Evolutionary conservation across 2,329 filamentous ascomycete species (phyloP), one percentile per base, ranked within the genome.

Genomic region (Phialophora macrospora): DNA sequence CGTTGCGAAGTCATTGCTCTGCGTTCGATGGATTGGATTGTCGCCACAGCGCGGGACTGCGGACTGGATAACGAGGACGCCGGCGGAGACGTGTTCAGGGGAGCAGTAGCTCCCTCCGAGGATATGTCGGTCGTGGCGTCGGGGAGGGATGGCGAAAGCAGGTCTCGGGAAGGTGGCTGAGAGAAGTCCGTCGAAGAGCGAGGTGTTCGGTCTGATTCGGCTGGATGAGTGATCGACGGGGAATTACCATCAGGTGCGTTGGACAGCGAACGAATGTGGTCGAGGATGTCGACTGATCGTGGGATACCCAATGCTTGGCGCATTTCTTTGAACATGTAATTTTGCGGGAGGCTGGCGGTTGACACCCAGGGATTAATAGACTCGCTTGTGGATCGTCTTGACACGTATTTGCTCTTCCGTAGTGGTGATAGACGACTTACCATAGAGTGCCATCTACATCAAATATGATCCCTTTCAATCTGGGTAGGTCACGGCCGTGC

Each of bases 251-350:
- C 78, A 32, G 78, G 79, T 0, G 79, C 72, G 3, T 83, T 82
- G 0, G 93, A 88, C 0, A 98, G 87, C 2, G 83, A 79, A 75
- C 93, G 89, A 75, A 97, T 88, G 80, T 98, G 91, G 67, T 93
- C 89, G 49, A 99, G 88, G 75, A 99, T 98, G 78, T 99, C 95
- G 73, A 83, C 81, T 41, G 81, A 79, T 75, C 89, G 90, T 68
- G 86, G 77, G 72, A 98, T 97, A 57, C 82, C 83, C 17, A 98
- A 85, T 7, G 87, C 89, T 14, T 80, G 75, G 70, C 87, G 89
- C 94, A 99, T 98, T 75, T 96, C 85, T 22, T 80, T 77, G 79
- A 98, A 98, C 94, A 98, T 99, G 84, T 97, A 92, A 72, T 90
- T 95, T 79, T 98, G 94, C 0, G 94, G 94, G 64, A 93, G 81